Conservation (phyloP, 257 asterid genomes). For the Capsicum pubescens region DNA sequence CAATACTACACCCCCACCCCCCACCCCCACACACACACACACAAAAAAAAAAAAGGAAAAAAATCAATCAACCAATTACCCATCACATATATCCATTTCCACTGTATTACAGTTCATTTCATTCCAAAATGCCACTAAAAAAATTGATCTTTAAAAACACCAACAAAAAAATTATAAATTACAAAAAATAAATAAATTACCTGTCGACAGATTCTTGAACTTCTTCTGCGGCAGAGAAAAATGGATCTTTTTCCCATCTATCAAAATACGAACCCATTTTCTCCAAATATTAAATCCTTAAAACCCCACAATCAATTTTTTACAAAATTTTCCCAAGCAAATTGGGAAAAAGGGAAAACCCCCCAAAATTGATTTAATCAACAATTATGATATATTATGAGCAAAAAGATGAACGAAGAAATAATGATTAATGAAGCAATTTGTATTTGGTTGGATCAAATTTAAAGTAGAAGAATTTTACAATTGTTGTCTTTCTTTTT, state of each 20-base stretch:
- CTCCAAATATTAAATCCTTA: not conserved
- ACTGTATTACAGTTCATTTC: not conserved
- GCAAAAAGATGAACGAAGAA: not conserved
- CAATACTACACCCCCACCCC: not conserved
- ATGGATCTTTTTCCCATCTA: slow-evolving; percentile 97
- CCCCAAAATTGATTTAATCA: not conserved
- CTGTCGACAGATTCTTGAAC: slow-evolving; percentile 96
- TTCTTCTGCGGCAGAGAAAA: slow-evolving; percentile 93
- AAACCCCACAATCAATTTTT: not conserved
- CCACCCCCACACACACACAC: too few species aligned
- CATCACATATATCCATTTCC: not conserved
- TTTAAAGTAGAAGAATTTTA: not conserved
- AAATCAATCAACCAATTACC: not conserved
- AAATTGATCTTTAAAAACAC: not conserved
- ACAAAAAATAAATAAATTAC: slow-evolving; percentile 36
- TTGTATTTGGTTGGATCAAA: slow-evolving; percentile 18
- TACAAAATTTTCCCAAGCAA: not conserved
- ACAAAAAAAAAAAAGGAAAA: not conserved
- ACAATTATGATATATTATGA: not conserved
- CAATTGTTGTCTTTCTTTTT: not conserved
- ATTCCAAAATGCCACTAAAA: not conserved
- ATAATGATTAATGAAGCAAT: not conserved
- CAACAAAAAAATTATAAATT: not conserved
- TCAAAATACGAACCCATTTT: slow-evolving; percentile 73
- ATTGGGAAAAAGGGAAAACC: not conserved